Evolutionary conservation across 441 rosid genomes (phyloP), one percentile per base, ranked within the genome.

Genomic region (Geranium incanum): DNA sequence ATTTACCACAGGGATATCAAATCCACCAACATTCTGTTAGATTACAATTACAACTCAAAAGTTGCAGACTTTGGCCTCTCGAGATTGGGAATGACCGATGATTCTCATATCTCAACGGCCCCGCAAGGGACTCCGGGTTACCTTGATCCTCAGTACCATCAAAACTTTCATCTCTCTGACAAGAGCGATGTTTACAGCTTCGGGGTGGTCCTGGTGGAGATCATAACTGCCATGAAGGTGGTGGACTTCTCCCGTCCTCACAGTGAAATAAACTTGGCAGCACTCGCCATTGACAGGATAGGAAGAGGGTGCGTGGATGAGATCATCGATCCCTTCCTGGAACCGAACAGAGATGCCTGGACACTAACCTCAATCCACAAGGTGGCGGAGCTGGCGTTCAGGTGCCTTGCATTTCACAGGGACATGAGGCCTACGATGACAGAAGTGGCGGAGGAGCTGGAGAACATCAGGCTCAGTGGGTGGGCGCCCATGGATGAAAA

Each of bases 181-280:
- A 94, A 94, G 81, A 94, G 99, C 13, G 99, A 92, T 19, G 99
- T 94, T 9, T 92, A 94, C 81, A 94, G 99, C 64, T 94, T 94
- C 0, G 99, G 97, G 13, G 99, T 94, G 9, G 97, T 94, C 62
- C 88, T 94, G 0, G 78, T 86, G 5, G 97, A 94, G 85, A 86
- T 94, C 74, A 87, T 94, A 74, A 88, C 95, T 0, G 92, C 84
- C 8, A 48, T 87, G 77, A 90, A 87, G 79, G 99, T 85, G 65
- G 95, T 94, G 0, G 99, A 94, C 76, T 91, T 94, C 63, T 70
- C 87, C 33, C 90, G 99, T 15, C 78, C 88, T 13, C 85, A 82
- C 76, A 71, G 82, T 38, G 99, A 94, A 80, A 88, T 92, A 41
- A 92, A 88, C 73, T 80, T 94, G 77, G 97, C 97, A 5, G 88